phyloP scores from a whole-genome alignment of 345 rosid genomes.

The Euphorbia tirucalli region DNA sequence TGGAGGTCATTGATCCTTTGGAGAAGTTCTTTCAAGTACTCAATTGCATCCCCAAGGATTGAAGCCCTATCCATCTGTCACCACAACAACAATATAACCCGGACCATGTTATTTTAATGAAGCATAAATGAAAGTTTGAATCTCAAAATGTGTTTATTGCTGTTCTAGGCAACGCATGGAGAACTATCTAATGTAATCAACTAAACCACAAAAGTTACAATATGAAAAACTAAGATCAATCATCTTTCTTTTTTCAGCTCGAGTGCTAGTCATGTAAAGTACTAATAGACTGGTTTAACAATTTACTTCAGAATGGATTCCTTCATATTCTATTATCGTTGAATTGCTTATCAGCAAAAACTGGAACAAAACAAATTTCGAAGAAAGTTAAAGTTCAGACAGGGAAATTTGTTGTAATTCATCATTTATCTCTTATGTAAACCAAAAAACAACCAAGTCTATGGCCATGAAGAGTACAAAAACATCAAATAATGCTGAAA shows the following conservation, averaged over 20 bases:
- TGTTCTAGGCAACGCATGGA: background rate
- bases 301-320: background rate
- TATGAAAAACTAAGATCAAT: background rate
- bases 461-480: background rate
- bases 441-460: background rate
- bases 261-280: background rate
- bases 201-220: background rate
- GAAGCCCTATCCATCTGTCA: constrained; percentile 98
- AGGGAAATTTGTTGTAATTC: background rate
- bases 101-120: background rate
- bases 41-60: constrained; percentile 94
- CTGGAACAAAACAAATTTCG: background rate
- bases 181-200: background rate
- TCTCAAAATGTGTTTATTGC: background rate
- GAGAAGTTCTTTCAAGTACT: constrained; percentile 90
- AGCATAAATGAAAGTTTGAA: constrained; percentile 4
- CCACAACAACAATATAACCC: constrained; percentile 11
- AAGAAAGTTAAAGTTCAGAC: background rate
- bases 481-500: background rate
- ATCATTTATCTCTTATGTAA: background rate
- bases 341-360: background rate
- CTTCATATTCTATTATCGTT: background rate
- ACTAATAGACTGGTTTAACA: background rate
- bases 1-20: constrained; percentile 96
- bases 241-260: background rate